Conservation (phyloP, 116 monocot genomes). For the Papilionanthe hybrid region DNA sequence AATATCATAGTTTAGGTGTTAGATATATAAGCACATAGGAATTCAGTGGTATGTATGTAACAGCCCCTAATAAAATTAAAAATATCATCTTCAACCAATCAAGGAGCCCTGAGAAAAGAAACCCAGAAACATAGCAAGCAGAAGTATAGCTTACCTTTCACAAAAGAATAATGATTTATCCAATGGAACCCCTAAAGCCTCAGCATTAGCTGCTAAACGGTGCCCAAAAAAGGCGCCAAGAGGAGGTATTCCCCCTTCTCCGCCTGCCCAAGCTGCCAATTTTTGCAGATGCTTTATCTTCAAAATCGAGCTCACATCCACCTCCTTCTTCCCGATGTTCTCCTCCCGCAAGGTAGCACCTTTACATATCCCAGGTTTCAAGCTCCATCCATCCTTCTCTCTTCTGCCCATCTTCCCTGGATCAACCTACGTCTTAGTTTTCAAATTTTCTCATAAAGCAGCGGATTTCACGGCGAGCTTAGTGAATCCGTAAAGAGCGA, state of each 20-base stretch:
- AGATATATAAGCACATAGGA: no score
- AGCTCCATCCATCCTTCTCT: conserved; percentile 1
- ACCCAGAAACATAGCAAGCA: neutral
- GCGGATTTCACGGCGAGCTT: neutral
- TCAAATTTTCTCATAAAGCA: neutral
- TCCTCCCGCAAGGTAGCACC: conserved; percentile 59
- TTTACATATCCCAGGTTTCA: conserved; percentile 9
- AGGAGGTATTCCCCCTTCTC: conserved; percentile 46
- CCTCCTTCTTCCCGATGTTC: conserved; percentile 41
- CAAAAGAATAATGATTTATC: conserved; percentile 44
- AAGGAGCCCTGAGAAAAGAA: neutral
- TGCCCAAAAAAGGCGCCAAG: conserved; percentile 70
- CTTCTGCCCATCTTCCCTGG: conserved; percentile 44
- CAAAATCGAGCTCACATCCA: conserved; percentile 47
- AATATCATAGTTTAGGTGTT: no score
- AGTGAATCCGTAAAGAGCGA: no score
- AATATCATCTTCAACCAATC: neutral
- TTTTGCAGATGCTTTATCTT: conserved; percentile 66
- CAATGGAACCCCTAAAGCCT: conserved; percentile 52
- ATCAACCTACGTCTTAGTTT: neutral
- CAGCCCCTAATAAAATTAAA: no score
- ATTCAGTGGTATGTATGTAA: no score
- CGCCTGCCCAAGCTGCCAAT: conserved; percentile 65
- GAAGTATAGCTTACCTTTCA: conserved; percentile 40
- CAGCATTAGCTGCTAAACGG: conserved; percentile 46